Evolutionary conservation across 352 stramenopile species (phyloP), one percentile per base, ranked within the genome.

Genomic region (Phytophthora crassamura): DNA sequence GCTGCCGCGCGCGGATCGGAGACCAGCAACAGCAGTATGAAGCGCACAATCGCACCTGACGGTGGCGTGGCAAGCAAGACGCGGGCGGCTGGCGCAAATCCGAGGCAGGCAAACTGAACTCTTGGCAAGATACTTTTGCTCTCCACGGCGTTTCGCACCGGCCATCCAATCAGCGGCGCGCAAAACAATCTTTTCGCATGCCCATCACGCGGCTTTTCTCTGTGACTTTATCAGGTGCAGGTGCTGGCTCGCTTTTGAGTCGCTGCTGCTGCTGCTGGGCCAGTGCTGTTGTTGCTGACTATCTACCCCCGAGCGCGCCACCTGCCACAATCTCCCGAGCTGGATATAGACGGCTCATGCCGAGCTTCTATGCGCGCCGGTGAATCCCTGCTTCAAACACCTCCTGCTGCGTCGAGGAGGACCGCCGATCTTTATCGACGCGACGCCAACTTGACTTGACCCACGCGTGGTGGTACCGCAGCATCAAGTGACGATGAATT

Each of bases 71-170:
- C 25, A 28, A 28, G 25, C 25, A 28, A 28, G 25, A 28, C 25
- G 25, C 25, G 25, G 25, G 25, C 46, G 36, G 15, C 38, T 10
- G 32, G 11, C 14, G 39, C 40, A 46, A 35, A 49, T 49, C 43
- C 22, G 35, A 28, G 8, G 5, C 8, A 18, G 34, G 45, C 38
- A 28, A 60, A 51, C 65, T 73, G 53, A 63, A 74, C 49, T 64
- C 48, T 61, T 59, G 22, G 39, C 36, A 72, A 69, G 67, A 75
- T 75, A 72, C 61, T 68, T 71, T 72, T 68, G 36, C 47, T 54
- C 40, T 22, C 46, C 49, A 52, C 67, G 62, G 25, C 67, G 58
- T 64, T 74, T 74, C 61, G 50, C 28, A 32, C 28, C 5, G 11
- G 18, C 25, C 45, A 46, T 55, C 62, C 60, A 70, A 71, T 67